A percentile compares a stretch with the other conserved stretches of the same genome.
Evolutionary conservation across 2,329 filamentous ascomycete genomes (phyloP).

Genomic region (Calonectria honghensis): DNA sequence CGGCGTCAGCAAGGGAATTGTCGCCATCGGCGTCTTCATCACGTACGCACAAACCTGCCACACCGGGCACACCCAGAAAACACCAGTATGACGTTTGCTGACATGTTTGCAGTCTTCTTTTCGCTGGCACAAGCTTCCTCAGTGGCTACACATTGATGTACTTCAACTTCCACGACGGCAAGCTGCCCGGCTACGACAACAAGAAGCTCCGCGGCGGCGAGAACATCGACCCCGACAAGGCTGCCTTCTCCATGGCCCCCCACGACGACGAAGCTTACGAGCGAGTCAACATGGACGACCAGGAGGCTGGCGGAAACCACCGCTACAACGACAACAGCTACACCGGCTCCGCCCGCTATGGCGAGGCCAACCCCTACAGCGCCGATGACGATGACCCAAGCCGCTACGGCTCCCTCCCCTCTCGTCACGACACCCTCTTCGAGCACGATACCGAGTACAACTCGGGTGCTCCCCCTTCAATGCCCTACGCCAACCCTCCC

Average conservation of each 20-base stretch:
- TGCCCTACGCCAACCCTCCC: slow-evolving; percentile 53
- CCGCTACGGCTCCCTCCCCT: slow-evolving; percentile 63
- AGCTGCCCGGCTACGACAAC: slow-evolving; percentile 77
- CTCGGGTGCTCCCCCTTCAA: slow-evolving; percentile 55
- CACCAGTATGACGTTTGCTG: slow-evolving; percentile 21
- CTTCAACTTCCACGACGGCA: slow-evolving; percentile 78
- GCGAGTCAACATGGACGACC: slow-evolving; percentile 75
- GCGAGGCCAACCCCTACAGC: slow-evolving; percentile 62
- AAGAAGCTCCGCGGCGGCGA: slow-evolving; percentile 63
- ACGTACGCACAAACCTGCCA: slow-evolving; percentile 67
- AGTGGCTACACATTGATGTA: slow-evolving; percentile 77
- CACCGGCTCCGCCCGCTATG: slow-evolving; percentile 59
- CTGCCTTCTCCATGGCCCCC: slow-evolving; percentile 80
- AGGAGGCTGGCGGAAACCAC: slow-evolving; percentile 59
- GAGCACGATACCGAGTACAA: slow-evolving; percentile 71
- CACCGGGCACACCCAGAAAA: background rate
- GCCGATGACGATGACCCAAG: slow-evolving; percentile 63
- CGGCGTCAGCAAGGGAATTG: slow-evolving; percentile 77
- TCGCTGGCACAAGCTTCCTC: slow-evolving; percentile 71
- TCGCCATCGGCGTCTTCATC: slow-evolving; percentile 77
- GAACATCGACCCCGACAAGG: slow-evolving; percentile 81
- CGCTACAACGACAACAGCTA: slow-evolving; percentile 60
- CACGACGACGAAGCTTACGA: slow-evolving; percentile 80
- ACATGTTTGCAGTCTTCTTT: slow-evolving; percentile 70
- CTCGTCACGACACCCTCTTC: slow-evolving; percentile 66